These are phyloP conservation scores for Microbotryomycetes sp. DNA, from an alignment of 1,284 basidiomycete species.

Conservation along the genomic window DNA sequence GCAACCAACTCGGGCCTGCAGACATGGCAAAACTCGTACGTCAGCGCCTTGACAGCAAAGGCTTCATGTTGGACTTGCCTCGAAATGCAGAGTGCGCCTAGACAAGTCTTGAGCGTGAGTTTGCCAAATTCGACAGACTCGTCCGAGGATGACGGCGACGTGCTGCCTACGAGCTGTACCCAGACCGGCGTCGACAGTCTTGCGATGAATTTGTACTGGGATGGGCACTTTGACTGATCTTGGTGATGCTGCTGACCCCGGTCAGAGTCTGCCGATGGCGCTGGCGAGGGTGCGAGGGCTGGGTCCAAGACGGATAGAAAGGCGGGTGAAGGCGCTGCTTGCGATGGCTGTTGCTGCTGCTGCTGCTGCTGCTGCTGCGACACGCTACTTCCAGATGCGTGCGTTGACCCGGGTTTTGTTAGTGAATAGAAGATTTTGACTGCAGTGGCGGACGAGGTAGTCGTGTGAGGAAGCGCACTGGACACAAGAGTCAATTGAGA, in stretches of 20 bases:
- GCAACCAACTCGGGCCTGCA: conserved; percentile 28
- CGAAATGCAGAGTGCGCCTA: conserved; percentile 32
- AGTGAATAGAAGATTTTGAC: conserved; percentile 33
- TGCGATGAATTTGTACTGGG: conserved; percentile 21
- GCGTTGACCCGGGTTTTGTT: conserved; percentile 10
- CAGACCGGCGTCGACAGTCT: conserved; percentile 22
- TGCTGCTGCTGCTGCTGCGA: not conserved
- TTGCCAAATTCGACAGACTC: conserved; percentile 18
- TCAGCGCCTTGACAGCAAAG: not conserved
- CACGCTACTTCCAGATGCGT: not conserved
- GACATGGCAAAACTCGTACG: not conserved
- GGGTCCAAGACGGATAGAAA: conserved; percentile 30
- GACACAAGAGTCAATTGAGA: not conserved
- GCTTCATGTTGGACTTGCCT: not conserved
- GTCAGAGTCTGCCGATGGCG: not conserved
- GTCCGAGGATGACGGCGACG: not conserved
- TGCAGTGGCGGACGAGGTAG: not conserved
- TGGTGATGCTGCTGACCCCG: not conserved
- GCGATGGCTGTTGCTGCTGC: not conserved
- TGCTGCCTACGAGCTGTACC: conserved; percentile 20
- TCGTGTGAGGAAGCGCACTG: not conserved
- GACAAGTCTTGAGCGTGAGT: conserved; percentile 29
- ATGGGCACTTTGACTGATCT: not conserved
- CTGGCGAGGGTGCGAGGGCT: conserved; percentile 6
- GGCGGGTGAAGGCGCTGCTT: conserved; percentile 8